These are phyloP conservation scores for Fusarium sp. DNA, from an alignment of 2,329 filamentous ascomycete genomes.

Conservation along the genomic window DNA sequence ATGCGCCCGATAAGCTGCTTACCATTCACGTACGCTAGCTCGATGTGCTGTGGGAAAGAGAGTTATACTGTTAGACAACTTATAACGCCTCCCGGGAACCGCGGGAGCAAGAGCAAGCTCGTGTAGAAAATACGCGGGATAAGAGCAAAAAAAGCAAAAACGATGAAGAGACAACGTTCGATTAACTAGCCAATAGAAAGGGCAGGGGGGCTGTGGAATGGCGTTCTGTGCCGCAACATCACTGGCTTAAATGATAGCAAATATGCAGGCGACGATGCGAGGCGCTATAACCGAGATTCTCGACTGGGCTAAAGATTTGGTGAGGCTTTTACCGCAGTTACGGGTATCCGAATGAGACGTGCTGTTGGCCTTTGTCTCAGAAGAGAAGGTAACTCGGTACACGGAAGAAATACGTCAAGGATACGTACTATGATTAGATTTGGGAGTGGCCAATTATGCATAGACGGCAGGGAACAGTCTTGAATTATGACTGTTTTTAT, in stretches of 20 bases:
- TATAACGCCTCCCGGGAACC: slow-evolving; percentile 11
- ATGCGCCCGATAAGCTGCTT: background rate
- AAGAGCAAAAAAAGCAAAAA: background rate
- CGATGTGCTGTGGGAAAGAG: background rate
- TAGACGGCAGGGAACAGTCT: no score
- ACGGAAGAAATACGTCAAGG: no score
- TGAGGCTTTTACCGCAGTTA: slow-evolving; percentile 24
- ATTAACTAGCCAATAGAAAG: background rate
- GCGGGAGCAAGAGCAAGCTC: background rate
- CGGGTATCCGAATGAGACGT: slow-evolving; percentile 12
- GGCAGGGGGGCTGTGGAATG: background rate
- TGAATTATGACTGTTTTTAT: no score
- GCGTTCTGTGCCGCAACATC: background rate
- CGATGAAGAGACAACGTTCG: background rate
- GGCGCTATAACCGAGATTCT: background rate
- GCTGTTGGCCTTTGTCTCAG: background rate
- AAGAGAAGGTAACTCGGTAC: no score
- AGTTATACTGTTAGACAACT: slow-evolving; percentile 1
- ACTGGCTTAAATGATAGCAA: background rate
- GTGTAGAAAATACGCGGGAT: background rate
- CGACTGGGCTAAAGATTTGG: background rate
- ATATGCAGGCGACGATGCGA: background rate
- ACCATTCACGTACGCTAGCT: background rate
- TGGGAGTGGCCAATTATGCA: no score
- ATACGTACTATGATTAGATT: no score